Conservation (phyloP, 805 yeast genomes). For the Yarrowia sp. region DNA sequence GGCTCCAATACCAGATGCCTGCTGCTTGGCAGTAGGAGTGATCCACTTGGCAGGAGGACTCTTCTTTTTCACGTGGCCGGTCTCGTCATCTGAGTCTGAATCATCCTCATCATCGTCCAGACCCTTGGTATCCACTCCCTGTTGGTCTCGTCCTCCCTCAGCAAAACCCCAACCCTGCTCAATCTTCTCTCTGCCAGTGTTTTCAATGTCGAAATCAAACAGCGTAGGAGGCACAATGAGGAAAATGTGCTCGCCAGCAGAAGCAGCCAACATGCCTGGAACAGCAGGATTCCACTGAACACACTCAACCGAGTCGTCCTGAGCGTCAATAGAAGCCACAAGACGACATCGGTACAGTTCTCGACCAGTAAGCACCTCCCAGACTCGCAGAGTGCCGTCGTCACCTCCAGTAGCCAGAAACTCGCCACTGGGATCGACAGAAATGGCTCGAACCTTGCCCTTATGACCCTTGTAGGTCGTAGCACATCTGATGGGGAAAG, state of each 20-base stretch:
- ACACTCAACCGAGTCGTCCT: constrained; percentile 74
- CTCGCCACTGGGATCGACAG: constrained; percentile 83
- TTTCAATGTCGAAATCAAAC: constrained; percentile 83
- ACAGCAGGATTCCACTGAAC: constrained; percentile 84
- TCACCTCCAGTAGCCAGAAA: constrained; percentile 98
- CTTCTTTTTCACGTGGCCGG: constrained; percentile 34
- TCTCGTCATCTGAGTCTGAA: constrained; percentile 39
- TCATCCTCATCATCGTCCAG: constrained; percentile 37
- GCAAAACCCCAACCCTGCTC: constrained; percentile 93
- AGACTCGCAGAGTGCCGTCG: constrained; percentile 91
- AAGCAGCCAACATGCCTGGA: constrained; percentile 72
- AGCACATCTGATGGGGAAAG: constrained; percentile 90
- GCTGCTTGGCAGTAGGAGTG: constrained; percentile 65
- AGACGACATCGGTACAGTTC: constrained; percentile 62
- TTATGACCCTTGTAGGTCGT: constrained; percentile 80
- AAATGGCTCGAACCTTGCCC: constrained; percentile 75
- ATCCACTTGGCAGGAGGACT: constrained; percentile 73
- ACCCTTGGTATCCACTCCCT: constrained; percentile 34
- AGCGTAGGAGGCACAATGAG: constrained; percentile 78
- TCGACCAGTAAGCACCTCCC: constrained; percentile 96
- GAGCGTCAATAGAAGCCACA: constrained; percentile 39
- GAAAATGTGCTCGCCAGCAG: constrained; percentile 76
- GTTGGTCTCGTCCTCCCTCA: constrained; percentile 36
- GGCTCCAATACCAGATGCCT: constrained; percentile 63
- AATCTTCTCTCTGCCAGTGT: constrained; percentile 68